Conservation (phyloP, 164 flowering plant species). For the Taxillus chinensis region DNA sequence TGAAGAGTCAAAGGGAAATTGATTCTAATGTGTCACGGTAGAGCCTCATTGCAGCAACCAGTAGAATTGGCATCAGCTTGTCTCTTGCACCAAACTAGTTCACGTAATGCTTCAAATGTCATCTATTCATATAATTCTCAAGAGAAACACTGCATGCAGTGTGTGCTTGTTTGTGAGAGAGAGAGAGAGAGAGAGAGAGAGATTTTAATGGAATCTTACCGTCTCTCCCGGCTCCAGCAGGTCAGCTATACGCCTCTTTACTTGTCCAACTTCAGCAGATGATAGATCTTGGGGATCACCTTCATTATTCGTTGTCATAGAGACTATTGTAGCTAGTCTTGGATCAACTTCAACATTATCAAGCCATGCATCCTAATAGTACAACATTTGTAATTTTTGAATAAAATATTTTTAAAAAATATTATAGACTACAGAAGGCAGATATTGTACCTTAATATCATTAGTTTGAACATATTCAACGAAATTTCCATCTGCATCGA, state of each 20-base stretch:
- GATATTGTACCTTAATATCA: slow-evolving; percentile 48
- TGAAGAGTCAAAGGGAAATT: too few species aligned
- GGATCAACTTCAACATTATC: slow-evolving; percentile 65
- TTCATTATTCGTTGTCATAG: slow-evolving; percentile 14
- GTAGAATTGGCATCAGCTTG: too few species aligned
- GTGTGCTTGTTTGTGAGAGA: neutral
- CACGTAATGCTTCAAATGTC: too few species aligned
- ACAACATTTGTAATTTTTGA: too few species aligned
- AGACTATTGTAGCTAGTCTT: slow-evolving; percentile 22
- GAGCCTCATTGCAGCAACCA: too few species aligned
- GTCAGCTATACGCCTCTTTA: slow-evolving; percentile 84
- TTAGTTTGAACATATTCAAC: slow-evolving; percentile 67
- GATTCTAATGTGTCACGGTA: too few species aligned
- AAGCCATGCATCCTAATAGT: slow-evolving; percentile 90
- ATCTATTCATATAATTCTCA: too few species aligned
- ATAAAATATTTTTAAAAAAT: too few species aligned
- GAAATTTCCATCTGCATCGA: slow-evolving; percentile 76
- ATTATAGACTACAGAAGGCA: neutral
- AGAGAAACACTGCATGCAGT: too few species aligned
- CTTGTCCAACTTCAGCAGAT: slow-evolving; percentile 58
- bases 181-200: neutral
- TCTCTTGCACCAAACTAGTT: too few species aligned
- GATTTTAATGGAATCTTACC: slow-evolving; percentile 17
- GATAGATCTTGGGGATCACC: slow-evolving; percentile 47
- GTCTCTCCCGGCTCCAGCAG: slow-evolving; percentile 83